Percentiles rank a stretch among this genome's conserved stretches.
Conservation (phyloP, 2,329 filamentous ascomycete genomes). For the Trichocomaceae sp. region DNA sequence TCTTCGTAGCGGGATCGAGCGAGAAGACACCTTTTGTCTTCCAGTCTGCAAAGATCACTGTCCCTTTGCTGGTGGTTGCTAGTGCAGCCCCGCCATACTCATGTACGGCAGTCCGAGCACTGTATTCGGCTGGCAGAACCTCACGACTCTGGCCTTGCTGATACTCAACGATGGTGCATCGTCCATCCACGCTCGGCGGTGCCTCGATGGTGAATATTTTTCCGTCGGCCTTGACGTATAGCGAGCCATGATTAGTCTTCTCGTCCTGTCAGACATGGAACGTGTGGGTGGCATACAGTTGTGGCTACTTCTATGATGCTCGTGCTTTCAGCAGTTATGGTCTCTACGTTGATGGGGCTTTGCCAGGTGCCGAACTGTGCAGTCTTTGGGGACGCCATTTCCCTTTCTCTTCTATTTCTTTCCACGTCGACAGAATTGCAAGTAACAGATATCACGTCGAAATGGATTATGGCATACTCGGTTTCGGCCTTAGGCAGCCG, state of each 20-base stretch:
- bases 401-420: background rate
- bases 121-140: conserved; percentile 41
- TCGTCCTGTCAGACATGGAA: background rate
- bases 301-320: conserved; percentile 27
- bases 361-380: conserved; percentile 32
- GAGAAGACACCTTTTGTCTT: conserved; percentile 39
- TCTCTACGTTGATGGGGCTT: conserved; percentile 34
- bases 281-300: conserved; percentile 19
- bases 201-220: conserved; percentile 32
- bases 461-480: too few species aligned
- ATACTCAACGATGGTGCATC: conserved; percentile 42
- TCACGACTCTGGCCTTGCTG: conserved; percentile 29
- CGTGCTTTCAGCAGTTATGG: conserved; percentile 28
- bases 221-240: background rate
- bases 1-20: conserved; percentile 34
- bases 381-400: background rate
- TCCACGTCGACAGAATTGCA: too few species aligned
- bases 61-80: conserved; percentile 30
- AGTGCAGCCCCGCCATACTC: conserved; percentile 49
- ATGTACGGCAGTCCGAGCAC: conserved; percentile 44
- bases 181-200: conserved; percentile 35
- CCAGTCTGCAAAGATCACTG: conserved; percentile 45
- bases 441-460: too few species aligned
- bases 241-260: background rate
- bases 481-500: background rate